Evolutionary conservation across 495 filamentous ascomycete genomes (phyloP).

Genomic region (Lindgomyces ingoldianus): DNA sequence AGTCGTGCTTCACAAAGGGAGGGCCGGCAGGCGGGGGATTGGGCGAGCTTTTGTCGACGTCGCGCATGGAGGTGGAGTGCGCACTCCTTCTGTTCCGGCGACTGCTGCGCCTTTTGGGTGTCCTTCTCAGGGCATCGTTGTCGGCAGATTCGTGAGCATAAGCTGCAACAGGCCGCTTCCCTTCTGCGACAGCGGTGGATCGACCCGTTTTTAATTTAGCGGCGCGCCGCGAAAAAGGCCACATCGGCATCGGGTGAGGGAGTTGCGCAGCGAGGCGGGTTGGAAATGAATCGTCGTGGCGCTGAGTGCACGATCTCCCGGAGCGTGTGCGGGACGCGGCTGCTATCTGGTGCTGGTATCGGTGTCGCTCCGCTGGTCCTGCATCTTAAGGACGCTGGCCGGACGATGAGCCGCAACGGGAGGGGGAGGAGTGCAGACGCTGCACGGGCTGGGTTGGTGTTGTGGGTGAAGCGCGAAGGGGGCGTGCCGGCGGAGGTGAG

Average conservation of each 20-base stretch:
- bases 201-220: conserved; percentile 33
- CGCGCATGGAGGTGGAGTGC: conserved; percentile 32
- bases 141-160: conserved; percentile 9
- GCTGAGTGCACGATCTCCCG: background rate
- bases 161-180: conserved; percentile 29
- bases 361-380: no score
- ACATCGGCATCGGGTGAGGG: conserved; percentile 36
- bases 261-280: conserved; percentile 1
- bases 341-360: background rate
- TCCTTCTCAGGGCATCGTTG: conserved; percentile 30
- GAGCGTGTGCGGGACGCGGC: background rate
- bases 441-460: no score
- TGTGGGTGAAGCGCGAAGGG: no score
- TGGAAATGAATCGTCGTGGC: background rate
- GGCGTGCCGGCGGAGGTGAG: no score
- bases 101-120: conserved; percentile 25
- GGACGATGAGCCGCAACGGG: no score
- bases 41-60: conserved; percentile 25
- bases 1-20: conserved; percentile 15
- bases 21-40: conserved; percentile 12
- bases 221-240: conserved; percentile 37
- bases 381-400: no score
- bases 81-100: conserved; percentile 33
- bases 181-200: conserved; percentile 25
- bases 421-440: no score